phyloP scores from a whole-genome alignment of 352 stramenopile genomes.

The Pythium scleroteichum region DNA sequence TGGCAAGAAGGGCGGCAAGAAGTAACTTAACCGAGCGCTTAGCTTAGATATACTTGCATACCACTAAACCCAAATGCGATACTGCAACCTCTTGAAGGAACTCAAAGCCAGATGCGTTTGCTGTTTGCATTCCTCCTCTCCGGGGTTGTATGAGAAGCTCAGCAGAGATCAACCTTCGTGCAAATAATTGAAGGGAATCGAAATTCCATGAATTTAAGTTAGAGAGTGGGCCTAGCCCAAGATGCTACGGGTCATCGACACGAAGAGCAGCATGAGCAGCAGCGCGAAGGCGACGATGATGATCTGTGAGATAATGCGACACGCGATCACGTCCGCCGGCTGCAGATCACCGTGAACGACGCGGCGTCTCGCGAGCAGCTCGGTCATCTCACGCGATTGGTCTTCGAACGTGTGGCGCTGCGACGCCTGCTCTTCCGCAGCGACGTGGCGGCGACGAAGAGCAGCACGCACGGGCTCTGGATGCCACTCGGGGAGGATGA shows the following conservation, averaged over 20 bases:
- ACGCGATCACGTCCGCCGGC: conserved; percentile 44
- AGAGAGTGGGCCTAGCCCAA: conserved; percentile 21
- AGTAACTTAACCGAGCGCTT: conserved; percentile 18
- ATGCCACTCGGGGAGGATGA: conserved; percentile 68
- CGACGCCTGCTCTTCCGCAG: conserved; percentile 27
- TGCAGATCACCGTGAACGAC: conserved; percentile 40
- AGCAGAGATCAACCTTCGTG: no score
- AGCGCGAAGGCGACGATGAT: conserved; percentile 42
- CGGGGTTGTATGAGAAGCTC: no score
- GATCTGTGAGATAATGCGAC: conserved; percentile 47
- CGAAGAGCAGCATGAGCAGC: conserved; percentile 38
- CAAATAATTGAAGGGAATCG: no score
- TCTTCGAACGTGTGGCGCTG: conserved; percentile 43
- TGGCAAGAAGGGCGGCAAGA: conserved; percentile 40
- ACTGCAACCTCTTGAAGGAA: no score
- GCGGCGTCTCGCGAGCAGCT: conserved; percentile 45
- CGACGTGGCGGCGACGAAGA: conserved; percentile 53
- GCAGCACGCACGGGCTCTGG: conserved; percentile 44
- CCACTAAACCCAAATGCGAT: no score
- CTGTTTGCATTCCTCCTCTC: no score
- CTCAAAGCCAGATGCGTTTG: no score
- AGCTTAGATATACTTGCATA: background rate
- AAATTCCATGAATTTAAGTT: conserved; percentile 2
- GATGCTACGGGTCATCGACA: conserved; percentile 30
- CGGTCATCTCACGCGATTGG: conserved; percentile 53